These are phyloP conservation scores for Fusarium sp. DNA, from an alignment of 2,329 filamentous ascomycete genomes.

Conservation along the genomic window DNA sequence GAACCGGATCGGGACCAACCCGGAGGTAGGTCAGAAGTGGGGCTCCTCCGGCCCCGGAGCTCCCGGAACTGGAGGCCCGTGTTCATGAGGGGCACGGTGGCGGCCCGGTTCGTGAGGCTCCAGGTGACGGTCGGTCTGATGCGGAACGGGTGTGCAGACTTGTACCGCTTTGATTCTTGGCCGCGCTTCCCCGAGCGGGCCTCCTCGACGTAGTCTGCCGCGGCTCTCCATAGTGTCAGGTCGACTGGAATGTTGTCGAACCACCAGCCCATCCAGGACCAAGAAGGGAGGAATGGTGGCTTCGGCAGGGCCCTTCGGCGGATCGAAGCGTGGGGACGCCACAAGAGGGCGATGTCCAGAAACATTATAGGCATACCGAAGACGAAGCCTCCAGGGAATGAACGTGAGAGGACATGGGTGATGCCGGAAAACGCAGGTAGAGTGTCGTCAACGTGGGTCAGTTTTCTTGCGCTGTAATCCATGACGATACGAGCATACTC, in stretches of 20 bases:
- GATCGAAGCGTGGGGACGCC: conserved; percentile 57
- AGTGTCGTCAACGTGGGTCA: conserved; percentile 55
- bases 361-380: conserved; percentile 61
- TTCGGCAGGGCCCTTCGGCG: conserved; percentile 50
- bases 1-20: conserved; percentile 53
- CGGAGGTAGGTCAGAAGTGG: conserved; percentile 46
- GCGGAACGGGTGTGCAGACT: conserved; percentile 51
- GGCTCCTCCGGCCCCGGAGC: conserved; percentile 47
- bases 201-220: conserved; percentile 56
- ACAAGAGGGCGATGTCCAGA: conserved; percentile 56
- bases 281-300: conserved; percentile 54
- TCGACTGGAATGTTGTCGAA: conserved; percentile 57
- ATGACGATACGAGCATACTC: conserved; percentile 57
- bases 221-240: conserved; percentile 54
- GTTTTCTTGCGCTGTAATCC: conserved; percentile 54
- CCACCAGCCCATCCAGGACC: conserved; percentile 62
- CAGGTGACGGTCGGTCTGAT: conserved; percentile 52
- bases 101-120: conserved; percentile 53
- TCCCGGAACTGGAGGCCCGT: conserved; percentile 54
- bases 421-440: conserved; percentile 56
- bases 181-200: conserved; percentile 46
- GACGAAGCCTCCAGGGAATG: conserved; percentile 55
- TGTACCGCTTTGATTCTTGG: conserved; percentile 48
- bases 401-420: conserved; percentile 53
- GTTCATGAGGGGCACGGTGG: conserved; percentile 49